Conservation (phyloP, 2,329 filamentous ascomycete genomes). For the Drechslerella dactyloides region DNA sequence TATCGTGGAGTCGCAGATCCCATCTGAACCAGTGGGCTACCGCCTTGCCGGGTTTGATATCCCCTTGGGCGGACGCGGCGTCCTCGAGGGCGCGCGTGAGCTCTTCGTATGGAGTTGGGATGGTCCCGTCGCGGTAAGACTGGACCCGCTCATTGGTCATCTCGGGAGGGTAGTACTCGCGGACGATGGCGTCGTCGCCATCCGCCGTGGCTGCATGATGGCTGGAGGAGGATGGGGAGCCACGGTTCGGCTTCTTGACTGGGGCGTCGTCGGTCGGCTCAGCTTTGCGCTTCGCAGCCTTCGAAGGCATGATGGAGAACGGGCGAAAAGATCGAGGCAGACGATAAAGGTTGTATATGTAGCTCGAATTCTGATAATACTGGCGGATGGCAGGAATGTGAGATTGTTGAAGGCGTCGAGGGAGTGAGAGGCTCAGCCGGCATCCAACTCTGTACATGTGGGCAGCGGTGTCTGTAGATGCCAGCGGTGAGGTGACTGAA, state of each 20-base stretch:
- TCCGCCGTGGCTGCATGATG: slow-evolving; percentile 53
- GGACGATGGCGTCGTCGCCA: slow-evolving; percentile 68
- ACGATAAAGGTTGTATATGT: background rate
- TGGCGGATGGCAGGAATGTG: background rate
- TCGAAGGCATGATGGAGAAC: slow-evolving; percentile 36
- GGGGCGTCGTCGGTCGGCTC: slow-evolving; percentile 7
- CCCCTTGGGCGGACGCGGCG: slow-evolving; percentile 65
- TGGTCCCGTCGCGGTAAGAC: slow-evolving; percentile 72
- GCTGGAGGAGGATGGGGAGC: slow-evolving; percentile 2
- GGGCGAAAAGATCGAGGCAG: background rate
- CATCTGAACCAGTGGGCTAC: slow-evolving; percentile 92
- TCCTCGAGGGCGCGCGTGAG: slow-evolving; percentile 68
- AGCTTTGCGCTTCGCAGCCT: slow-evolving; percentile 38
- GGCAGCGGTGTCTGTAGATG: background rate
- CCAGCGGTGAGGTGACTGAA: no score
- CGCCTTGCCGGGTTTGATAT: slow-evolving; percentile 65
- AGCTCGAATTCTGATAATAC: background rate
- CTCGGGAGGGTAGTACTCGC: slow-evolving; percentile 81
- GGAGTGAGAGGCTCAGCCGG: slow-evolving; percentile 8
- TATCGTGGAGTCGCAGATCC: slow-evolving; percentile 77
- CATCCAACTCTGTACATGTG: background rate
- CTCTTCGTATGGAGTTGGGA: slow-evolving; percentile 75
- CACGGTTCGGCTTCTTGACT: slow-evolving; percentile 16
- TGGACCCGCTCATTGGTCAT: slow-evolving; percentile 80
- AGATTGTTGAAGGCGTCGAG: background rate